Base-by-base conservation (phyloP, 441 rosid species). In the Gossypium laxum region DNA sequence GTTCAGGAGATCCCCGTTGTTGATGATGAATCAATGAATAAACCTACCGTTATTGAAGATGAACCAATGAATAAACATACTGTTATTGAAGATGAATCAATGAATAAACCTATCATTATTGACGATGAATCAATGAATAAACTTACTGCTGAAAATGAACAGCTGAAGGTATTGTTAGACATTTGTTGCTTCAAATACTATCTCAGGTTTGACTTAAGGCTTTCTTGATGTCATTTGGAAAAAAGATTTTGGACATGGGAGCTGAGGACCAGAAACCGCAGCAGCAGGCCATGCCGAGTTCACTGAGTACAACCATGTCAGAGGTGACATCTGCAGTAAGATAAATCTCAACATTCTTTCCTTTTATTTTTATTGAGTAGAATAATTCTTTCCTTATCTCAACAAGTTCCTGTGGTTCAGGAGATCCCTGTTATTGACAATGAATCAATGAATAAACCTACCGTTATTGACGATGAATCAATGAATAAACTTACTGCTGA, bases 181-280 rank as follows among this genome's bases (percentile, higher is more conserved):
- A 2, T 28, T 11, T 65, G 65, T 75, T 55, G 60, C 71, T 74
- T 81, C 30, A n/a, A 58, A 70, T 76, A 14, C 12, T 15, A 6
- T 11, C 30, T 69, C 38, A 34, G 1, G 6, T n/a, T 69, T 26
- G 18, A 28, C 17, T 30, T 8, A 69, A 30, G 32, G 18, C 62
- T 11, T 34, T 15, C 55, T 65, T n/a, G 34, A 45, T 65, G 48
- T 61, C 24, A 32, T 32, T 30, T 26, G 91, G 85, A 77, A 98
- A 89, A 83, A 91, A 86, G 74, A 77, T 95, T 61, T 85, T 87
- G 72, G 93, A 92, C 78, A 85, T 89, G 83, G 96, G 89, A 81
- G 77, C 87, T 7, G 90, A 82, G 78, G 89, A 83, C 72, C 84
- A 92, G 68, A 84, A 83, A 77, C 81, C 83, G 67, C 82, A 81